Base-by-base conservation (phyloP, 75 land plant genomes). In the Pinus tabuliformis region DNA sequence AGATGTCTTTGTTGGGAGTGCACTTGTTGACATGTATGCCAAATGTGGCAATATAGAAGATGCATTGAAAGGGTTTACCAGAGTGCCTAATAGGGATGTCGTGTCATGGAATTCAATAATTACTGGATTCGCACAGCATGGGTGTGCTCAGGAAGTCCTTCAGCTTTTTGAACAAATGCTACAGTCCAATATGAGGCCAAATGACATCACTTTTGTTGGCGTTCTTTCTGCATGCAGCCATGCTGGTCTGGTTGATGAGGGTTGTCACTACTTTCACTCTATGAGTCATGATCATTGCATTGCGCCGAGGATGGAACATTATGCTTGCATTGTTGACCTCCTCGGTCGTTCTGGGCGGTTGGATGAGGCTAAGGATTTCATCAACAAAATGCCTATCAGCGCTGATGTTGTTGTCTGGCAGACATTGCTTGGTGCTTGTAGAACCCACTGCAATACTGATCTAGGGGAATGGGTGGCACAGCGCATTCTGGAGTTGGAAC, bases 101-200 rank as follows among this genome's bases (percentile, higher is more conserved):
- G 92, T 87, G 58, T 78, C 92, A 61, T 92, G 89, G 88, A 89
- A 86, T 12, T 83, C 86, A 12, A 73, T 89, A 75, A 87, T 92
- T 56, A 77, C 81, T 0, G 88, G 82, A 12, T 77, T 77, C 73
- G 73, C 74, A 75, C 57, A 73, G 36, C 56, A n/a, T 16, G 85
- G 83, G 14, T 60, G 73, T 54, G 56, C 56, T 16, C 20, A 14
- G 39, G 58, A 78, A 24, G 83, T 80, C 33, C 82, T 84, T 26
- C n/a, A 24, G 22, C 65, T 83, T 58, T 84, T 87, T 59, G 16
- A 72, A 15, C 59, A 78, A 62, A 92, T 92, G 92, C 57, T 45
- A 45, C 37, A 7, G 26, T 26, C 16, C 33, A 75, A 82, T 64
- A 5, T 78, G 52, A 75, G 17, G 11, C 81, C 81, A 13, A 70